These are phyloP conservation scores for Dactylellina leptospora DNA, from an alignment of 2,329 filamentous ascomycete genomes.

Conservation along the genomic window DNA sequence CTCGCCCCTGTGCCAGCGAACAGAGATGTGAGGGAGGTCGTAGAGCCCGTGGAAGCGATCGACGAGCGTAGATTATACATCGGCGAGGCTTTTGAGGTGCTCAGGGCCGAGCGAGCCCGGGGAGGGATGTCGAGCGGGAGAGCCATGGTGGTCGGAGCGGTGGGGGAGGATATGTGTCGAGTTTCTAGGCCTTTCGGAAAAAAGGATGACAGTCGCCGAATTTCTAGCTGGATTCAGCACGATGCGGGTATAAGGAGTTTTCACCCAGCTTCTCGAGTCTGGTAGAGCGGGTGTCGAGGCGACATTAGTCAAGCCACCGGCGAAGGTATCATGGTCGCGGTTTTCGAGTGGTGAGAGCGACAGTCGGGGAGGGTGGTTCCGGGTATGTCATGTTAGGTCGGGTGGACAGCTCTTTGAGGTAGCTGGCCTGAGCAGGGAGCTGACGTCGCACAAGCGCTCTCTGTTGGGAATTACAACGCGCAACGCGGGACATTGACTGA, in stretches of 20 bases:
- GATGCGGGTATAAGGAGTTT: constrained; percentile 2
- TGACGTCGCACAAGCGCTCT: constrained; percentile 43
- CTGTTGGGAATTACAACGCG: constrained; percentile 20
- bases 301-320: constrained; percentile 48
- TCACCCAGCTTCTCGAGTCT: constrained; percentile 46
- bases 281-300: constrained; percentile 17
- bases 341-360: neutral
- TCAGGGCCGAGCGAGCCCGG: constrained; percentile 57
- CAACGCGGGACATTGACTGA: constrained; percentile 9
- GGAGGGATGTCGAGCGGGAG: constrained; percentile 40
- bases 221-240: neutral
- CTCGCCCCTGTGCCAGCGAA: constrained; percentile 64
- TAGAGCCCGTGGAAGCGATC: constrained; percentile 63
- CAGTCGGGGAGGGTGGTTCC: neutral
- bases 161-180: neutral
- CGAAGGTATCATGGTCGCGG: constrained; percentile 25
- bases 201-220: too few species aligned
- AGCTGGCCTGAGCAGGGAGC: constrained; percentile 48
- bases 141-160: constrained; percentile 27
- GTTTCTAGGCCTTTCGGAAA: too few species aligned
- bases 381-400: constrained; percentile 1
- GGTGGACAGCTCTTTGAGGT: constrained; percentile 25
- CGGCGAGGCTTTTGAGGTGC: constrained; percentile 68
- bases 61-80: constrained; percentile 70
- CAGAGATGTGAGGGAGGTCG: constrained; percentile 65